Percentiles rank a stretch among this genome's conserved stretches.
phyloP scores from a whole-genome alignment of 225 moss, liverwort and hornwort species.

The Physcomitrium patens region DNA sequence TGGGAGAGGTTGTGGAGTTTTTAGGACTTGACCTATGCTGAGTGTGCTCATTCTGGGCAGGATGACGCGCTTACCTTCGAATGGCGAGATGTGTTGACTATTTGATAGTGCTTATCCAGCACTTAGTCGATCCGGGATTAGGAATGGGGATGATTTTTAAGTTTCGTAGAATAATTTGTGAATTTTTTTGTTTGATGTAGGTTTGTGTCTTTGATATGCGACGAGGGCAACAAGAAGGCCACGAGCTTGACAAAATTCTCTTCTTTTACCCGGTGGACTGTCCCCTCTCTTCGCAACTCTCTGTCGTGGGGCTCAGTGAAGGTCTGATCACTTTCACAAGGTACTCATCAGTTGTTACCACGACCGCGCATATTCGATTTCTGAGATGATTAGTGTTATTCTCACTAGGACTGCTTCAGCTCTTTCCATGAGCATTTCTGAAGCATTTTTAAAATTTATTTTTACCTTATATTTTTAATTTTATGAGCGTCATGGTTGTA shows the following conservation, averaged over 20 bases:
- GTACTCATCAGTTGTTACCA: conserved; percentile 27
- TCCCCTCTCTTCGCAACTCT: conserved; percentile 76
- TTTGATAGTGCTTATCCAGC: not conserved
- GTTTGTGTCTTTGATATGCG: conserved; percentile 87
- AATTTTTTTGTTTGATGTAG: conserved; percentile 33
- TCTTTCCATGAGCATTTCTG: not conserved
- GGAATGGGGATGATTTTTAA: not conserved
- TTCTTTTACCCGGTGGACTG: conserved; percentile 74
- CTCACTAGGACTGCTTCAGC: not conserved
- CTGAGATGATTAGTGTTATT: not conserved
- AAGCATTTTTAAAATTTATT: not conserved
- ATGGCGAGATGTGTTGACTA: not conserved
- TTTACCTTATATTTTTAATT: too few species aligned
- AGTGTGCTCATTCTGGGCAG: conserved; percentile 8
- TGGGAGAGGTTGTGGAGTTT: not conserved
- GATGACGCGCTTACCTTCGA: not conserved
- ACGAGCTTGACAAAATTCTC: conserved; percentile 91
- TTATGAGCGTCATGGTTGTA: not conserved
- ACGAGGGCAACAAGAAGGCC: conserved; percentile 84
- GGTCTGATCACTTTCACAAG: conserved; percentile 86
- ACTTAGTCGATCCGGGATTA: not conserved
- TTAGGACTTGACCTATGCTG: not conserved
- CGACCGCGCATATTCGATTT: not conserved
- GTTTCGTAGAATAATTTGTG: not conserved
- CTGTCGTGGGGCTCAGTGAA: conserved; percentile 84